phyloP scores from a whole-genome alignment of 495 filamentous ascomycete genomes.

The Aspergillus egyptiacus region DNA sequence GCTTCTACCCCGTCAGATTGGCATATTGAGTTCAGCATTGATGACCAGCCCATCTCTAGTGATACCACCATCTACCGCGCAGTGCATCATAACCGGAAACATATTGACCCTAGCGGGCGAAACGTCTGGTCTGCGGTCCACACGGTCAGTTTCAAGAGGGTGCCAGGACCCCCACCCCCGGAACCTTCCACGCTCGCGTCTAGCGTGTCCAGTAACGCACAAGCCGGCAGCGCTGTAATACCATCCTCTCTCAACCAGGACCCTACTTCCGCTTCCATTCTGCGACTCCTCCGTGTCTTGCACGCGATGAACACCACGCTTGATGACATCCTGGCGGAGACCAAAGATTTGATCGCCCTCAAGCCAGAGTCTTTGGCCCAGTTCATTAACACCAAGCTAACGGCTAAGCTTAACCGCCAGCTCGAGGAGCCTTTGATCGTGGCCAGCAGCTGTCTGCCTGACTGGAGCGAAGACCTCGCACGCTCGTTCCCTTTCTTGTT shows the following conservation, averaged over 20 bases:
- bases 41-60: slow-evolving; percentile 73
- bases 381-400: slow-evolving; percentile 98
- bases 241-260: slow-evolving; percentile 82
- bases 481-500: slow-evolving; percentile 97
- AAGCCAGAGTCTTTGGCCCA: slow-evolving; percentile 85
- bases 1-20: slow-evolving; percentile 75
- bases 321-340: slow-evolving; percentile 91
- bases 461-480: slow-evolving; percentile 96
- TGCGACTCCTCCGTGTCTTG: slow-evolving; percentile 82
- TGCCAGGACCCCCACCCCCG: slow-evolving; percentile 78
- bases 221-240: slow-evolving; percentile 48
- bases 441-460: slow-evolving; percentile 91
- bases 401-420: slow-evolving; percentile 96
- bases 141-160: slow-evolving; percentile 84
- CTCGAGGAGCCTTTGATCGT: slow-evolving; percentile 98
- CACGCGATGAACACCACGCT: slow-evolving; percentile 93
- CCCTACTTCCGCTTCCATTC: slow-evolving; percentile 75
- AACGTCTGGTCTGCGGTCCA: slow-evolving; percentile 88
- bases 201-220: slow-evolving; percentile 40
- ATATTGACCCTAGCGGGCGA: slow-evolving; percentile 56
- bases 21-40: slow-evolving; percentile 95
- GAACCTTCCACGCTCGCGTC: slow-evolving; percentile 64
- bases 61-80: slow-evolving; percentile 97
- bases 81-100: slow-evolving; percentile 66
- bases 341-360: slow-evolving; percentile 62